Evolutionary conservation across 2,329 filamentous ascomycete genomes (phyloP).

Genomic region (Thielaviopsis ethacetica): DNA sequence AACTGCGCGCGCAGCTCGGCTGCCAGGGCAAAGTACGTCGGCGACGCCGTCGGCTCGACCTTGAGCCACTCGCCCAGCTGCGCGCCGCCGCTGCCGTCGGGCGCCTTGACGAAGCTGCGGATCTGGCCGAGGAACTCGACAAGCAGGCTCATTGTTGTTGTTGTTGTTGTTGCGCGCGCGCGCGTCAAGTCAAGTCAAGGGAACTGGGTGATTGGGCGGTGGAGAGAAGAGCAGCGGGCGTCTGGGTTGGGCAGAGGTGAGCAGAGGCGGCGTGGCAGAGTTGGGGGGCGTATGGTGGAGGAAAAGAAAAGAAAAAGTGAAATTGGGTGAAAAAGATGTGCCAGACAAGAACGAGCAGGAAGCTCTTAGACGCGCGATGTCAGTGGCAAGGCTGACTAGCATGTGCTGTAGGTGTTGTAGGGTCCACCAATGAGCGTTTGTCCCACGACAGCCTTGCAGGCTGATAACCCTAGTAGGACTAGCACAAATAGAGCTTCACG

Average conservation of each 20-base stretch:
- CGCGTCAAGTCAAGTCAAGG: too few species aligned
- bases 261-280: too few species aligned
- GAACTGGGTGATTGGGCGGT: neutral
- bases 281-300: neutral
- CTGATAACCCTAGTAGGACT: neutral
- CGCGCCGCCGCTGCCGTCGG: constrained; percentile 43
- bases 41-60: constrained; percentile 54
- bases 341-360: neutral
- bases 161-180: too few species aligned
- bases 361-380: neutral
- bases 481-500: neutral
- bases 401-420: neutral
- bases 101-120: constrained; percentile 38
- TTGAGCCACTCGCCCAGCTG: constrained; percentile 54
- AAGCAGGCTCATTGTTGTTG: constrained; percentile 43
- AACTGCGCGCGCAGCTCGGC: constrained; percentile 48
- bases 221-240: neutral
- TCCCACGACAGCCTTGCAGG: neutral
- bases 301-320: neutral
- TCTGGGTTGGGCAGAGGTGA: neutral
- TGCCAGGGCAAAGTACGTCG: constrained; percentile 51
- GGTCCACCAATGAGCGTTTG: neutral
- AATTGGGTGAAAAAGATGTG: too few species aligned
- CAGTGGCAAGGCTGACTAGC: neutral
- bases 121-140: constrained; percentile 53